Conservation (phyloP, 192 early-diverging fungal species). For the Entomortierella beljakovae region DNA sequence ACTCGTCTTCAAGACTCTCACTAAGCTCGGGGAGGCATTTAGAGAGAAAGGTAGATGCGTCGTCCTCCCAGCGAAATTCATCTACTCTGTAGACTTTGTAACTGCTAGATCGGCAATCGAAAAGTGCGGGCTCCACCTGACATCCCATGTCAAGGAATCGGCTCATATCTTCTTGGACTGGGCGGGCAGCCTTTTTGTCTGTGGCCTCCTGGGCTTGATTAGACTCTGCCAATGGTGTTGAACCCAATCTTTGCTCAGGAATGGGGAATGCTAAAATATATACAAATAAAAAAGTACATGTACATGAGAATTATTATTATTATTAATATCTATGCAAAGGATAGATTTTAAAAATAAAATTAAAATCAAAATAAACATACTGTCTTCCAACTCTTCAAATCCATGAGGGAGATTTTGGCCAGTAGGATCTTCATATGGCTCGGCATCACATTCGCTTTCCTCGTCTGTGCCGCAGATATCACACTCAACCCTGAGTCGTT, state of each 20-base stretch:
- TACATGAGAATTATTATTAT: no score
- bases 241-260: constrained; percentile 28
- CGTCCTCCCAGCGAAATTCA: constrained; percentile 71
- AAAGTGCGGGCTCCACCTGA: constrained; percentile 45
- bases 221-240: constrained; percentile 22
- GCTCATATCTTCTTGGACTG: constrained; percentile 61
- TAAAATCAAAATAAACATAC: constrained; percentile 13
- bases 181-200: constrained; percentile 34
- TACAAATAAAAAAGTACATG: not conserved
- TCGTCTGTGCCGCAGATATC: constrained; percentile 21
- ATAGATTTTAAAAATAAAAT: not conserved
- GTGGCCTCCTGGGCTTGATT: constrained; percentile 8
- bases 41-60: constrained; percentile 60
- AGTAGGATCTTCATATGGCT: constrained; percentile 4
- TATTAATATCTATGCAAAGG: not conserved
- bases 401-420: constrained; percentile 39
- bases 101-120: constrained; percentile 47
- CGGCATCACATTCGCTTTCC: constrained; percentile 18
- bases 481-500: constrained; percentile 25
- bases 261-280: constrained; percentile 38
- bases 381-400: constrained; percentile 52
- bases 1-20: constrained; percentile 63
- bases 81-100: constrained; percentile 58
- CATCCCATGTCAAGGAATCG: constrained; percentile 54
- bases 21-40: constrained; percentile 63